phyloP scores from a whole-genome alignment of 177 flowering plant genomes.

The Vitis hybrid region DNA sequence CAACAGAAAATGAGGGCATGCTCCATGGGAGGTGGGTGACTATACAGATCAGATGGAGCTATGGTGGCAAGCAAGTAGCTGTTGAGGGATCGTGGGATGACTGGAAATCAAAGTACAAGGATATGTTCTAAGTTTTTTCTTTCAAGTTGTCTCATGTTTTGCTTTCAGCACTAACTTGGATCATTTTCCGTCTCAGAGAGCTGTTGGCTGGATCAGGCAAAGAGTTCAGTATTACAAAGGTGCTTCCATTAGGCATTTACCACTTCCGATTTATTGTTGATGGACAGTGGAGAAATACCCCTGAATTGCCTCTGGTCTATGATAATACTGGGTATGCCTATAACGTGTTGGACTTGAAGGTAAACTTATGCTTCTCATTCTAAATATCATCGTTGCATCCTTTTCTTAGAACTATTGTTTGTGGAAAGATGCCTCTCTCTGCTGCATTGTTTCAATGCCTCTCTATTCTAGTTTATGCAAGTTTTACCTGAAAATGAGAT shows the following conservation, averaged over 20 bases:
- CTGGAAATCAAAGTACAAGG: slow-evolving; percentile 58
- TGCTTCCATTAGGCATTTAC: slow-evolving; percentile 66
- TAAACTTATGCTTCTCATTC: slow-evolving; percentile 12
- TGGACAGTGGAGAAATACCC: slow-evolving; percentile 47
- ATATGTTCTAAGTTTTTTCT: neutral
- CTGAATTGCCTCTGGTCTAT: slow-evolving; percentile 47
- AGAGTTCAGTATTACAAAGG: slow-evolving; percentile 53
- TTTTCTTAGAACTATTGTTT: neutral
- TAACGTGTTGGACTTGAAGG: slow-evolving; percentile 69
- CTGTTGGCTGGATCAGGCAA: slow-evolving; percentile 54
- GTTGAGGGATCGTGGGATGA: slow-evolving; percentile 84
- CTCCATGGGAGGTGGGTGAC: slow-evolving; percentile 35
- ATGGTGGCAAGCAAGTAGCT: slow-evolving; percentile 67
- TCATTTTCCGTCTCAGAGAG: slow-evolving; percentile 34
- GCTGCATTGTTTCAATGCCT: neutral
- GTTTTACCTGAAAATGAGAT: no score
- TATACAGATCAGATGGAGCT: slow-evolving; percentile 64
- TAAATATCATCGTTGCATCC: neutral
- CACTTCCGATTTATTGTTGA: slow-evolving; percentile 73
- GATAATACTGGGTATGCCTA: slow-evolving; percentile 52
- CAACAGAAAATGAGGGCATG: slow-evolving; percentile 21
- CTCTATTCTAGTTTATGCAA: no score
- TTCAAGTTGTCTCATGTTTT: neutral
- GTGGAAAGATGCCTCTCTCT: neutral
- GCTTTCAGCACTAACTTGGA: slow-evolving; percentile 1